Evolutionary conservation across 106 monocot species (phyloP).

Genomic region (Phalaenopsis aphrodite): DNA sequence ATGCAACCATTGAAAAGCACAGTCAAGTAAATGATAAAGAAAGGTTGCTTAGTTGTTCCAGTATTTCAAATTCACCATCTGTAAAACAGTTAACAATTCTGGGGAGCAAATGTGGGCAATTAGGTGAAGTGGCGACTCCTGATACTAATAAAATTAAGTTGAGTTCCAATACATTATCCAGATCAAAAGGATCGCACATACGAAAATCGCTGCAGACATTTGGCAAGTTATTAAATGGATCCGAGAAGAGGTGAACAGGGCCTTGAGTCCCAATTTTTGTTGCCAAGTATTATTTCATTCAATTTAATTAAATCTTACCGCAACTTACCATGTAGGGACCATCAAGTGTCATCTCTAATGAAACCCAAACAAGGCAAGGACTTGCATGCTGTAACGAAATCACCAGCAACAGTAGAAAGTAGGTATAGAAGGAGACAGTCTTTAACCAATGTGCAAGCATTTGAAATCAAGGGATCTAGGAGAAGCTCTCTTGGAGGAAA

Average conservation of each 20-base stretch:
- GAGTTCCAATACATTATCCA: slow-evolving; percentile 7
- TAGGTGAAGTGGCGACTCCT: slow-evolving; percentile 12
- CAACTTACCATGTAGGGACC: not conserved
- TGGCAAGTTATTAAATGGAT: slow-evolving; percentile 13
- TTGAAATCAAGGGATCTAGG: slow-evolving; percentile 3
- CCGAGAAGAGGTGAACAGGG: slow-evolving; percentile 2
- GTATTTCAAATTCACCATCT: not conserved
- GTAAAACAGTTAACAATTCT: not conserved
- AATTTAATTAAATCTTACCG: not conserved
- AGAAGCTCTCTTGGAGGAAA: slow-evolving; percentile 23
- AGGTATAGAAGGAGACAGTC: slow-evolving; percentile 21
- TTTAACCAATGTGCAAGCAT: slow-evolving; percentile 11
- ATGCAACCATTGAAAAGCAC: not conserved
- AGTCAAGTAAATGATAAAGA: not conserved
- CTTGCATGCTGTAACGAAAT: slow-evolving; percentile 2
- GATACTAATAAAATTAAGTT: slow-evolving; percentile 13
- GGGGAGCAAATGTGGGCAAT: slow-evolving; percentile 5
- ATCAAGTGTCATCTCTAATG: slow-evolving; percentile 10
- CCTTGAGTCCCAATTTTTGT: not conserved
- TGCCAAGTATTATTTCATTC: not conserved
- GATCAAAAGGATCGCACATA: slow-evolving; percentile 22
- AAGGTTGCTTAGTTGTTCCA: not conserved
- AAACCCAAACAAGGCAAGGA: slow-evolving; percentile 6
- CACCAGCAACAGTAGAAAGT: slow-evolving; percentile 12
- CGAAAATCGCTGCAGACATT: slow-evolving; percentile 11